These are phyloP conservation scores for Ailanthus altissimus DNA, from an alignment of 345 rosid genomes.

Conservation along the genomic window DNA sequence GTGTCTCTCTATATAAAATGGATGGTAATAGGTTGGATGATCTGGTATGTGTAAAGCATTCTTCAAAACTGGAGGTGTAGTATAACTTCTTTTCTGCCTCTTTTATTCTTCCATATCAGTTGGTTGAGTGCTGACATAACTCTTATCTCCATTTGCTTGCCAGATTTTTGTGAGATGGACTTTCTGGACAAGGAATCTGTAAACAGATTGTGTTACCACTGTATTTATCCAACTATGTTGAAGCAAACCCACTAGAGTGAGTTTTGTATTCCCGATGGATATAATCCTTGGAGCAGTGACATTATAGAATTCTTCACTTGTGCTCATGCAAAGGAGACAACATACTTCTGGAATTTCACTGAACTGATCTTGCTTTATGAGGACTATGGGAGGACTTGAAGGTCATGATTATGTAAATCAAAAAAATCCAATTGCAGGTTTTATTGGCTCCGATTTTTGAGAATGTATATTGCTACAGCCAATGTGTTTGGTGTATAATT, in stretches of 20 bases:
- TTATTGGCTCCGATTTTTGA: neutral
- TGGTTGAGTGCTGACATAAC: neutral
- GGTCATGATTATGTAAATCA: neutral
- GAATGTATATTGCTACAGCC: neutral
- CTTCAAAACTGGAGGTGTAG: constrained; percentile 35
- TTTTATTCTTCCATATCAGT: neutral
- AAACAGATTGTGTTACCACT: neutral
- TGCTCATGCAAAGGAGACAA: neutral
- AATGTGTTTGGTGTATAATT: neutral
- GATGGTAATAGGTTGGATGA: constrained; percentile 96
- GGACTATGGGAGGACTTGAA: neutral
- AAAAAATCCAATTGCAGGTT: neutral
- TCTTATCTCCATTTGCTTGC: neutral
- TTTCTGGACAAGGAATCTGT: neutral
- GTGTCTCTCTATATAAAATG: constrained; percentile 87
- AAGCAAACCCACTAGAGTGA: neutral
- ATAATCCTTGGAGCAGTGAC: neutral
- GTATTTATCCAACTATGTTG: neutral
- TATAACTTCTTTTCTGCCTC: neutral
- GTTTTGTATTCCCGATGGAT: neutral
- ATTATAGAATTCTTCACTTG: neutral
- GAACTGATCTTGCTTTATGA: neutral
- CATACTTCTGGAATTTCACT: neutral
- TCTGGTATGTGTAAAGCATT: constrained; percentile 80
- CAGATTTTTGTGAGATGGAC: neutral